These are phyloP conservation scores for Kitagawia praeruptora DNA, from an alignment of 129 eudicot genomes.

Conservation along the genomic window DNA sequence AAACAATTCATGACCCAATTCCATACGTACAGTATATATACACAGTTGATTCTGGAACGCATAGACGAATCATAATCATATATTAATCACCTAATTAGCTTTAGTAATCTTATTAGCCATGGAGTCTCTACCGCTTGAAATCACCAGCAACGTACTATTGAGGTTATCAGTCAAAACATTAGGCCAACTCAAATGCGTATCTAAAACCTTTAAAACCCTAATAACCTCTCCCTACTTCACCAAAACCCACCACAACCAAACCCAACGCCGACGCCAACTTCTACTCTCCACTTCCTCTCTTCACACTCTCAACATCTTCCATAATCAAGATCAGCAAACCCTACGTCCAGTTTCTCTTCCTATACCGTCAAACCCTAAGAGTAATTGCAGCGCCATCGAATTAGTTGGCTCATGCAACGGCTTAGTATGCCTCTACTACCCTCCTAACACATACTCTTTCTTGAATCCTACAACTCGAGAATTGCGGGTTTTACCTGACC, in stretches of 20 bases:
- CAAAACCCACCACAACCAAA: neutral
- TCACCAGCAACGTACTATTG: neutral
- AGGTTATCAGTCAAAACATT: neutral
- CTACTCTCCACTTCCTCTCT: neutral
- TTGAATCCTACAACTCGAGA: neutral
- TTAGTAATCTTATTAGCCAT: neutral
- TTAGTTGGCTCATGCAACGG: slow-evolving; percentile 1
- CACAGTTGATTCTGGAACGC: no score
- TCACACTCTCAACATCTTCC: neutral
- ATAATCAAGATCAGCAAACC: neutral
- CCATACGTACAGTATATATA: no score
- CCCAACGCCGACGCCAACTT: neutral
- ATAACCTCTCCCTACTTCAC: neutral
- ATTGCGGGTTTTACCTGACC: neutral
- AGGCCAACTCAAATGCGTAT: neutral
- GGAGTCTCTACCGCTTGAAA: neutral
- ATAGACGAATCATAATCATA: no score
- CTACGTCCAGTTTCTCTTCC: neutral
- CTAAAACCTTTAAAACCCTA: neutral
- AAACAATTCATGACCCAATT: no score
- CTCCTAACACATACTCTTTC: neutral
- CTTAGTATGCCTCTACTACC: neutral
- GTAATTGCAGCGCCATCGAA: neutral
- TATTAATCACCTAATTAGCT: no score
- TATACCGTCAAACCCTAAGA: neutral